Conservation (phyloP, 1,284 basidiomycete genomes). For the Athelia sp. region DNA sequence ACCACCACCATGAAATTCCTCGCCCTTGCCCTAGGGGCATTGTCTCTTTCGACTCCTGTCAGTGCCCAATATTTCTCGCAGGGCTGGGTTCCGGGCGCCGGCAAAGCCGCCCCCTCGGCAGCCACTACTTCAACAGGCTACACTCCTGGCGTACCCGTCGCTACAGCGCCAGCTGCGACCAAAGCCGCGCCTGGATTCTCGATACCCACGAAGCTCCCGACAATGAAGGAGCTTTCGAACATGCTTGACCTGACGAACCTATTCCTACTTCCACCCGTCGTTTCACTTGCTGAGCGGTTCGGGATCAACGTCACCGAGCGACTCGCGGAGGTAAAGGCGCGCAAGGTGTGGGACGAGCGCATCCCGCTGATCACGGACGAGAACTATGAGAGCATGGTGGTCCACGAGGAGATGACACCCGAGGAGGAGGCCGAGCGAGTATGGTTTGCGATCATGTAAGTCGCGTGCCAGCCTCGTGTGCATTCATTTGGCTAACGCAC, state of each 20-base stretch:
- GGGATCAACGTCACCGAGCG: constrained; percentile 69
- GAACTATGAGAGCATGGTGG: constrained; percentile 64
- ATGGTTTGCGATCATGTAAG: constrained; percentile 73
- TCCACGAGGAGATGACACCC: constrained; percentile 55
- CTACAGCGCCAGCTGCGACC: not conserved
- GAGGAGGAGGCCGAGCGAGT: constrained; percentile 62
- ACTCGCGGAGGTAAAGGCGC: constrained; percentile 33
- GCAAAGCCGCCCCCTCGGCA: constrained; percentile 40
- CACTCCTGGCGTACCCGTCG: constrained; percentile 8
- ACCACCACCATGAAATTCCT: constrained; percentile 47
- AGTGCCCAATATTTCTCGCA: constrained; percentile 69
- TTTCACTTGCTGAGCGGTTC: constrained; percentile 43
- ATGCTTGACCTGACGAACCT: constrained; percentile 42
- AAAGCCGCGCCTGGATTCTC: not conserved
- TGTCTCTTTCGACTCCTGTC: constrained; percentile 31
- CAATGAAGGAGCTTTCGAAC: constrained; percentile 8
- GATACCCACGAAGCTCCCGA: constrained; percentile 1
- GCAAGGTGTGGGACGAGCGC: constrained; percentile 58
- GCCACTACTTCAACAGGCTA: constrained; percentile 12
- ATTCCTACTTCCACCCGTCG: constrained; percentile 46
- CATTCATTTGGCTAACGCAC: constrained; percentile 3
- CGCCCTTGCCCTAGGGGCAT: constrained; percentile 25
- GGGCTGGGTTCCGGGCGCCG: constrained; percentile 61
- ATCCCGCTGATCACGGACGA: constrained; percentile 72
- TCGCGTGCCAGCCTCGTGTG: constrained; percentile 8